These are phyloP conservation scores for Rubia tinctorum DNA, from an alignment of 305 asterid species.

Conservation along the genomic window DNA sequence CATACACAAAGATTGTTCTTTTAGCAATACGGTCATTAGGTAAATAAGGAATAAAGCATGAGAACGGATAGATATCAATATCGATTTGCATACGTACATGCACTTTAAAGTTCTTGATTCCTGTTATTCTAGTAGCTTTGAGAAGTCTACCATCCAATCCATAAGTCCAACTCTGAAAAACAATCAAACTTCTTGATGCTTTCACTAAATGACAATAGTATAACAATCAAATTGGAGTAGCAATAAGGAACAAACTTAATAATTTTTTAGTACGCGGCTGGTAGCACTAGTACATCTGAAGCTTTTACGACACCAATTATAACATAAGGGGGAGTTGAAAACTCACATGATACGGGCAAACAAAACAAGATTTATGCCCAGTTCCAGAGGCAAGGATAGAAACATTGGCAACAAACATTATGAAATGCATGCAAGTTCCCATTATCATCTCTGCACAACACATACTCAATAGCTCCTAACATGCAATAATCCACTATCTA, in stretches of 20 bases:
- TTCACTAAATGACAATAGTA: background rate
- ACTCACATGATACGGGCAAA: constrained; percentile 95
- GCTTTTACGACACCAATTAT: background rate
- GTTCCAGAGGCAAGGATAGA: constrained; percentile 68
- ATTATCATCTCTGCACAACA: constrained; percentile 66
- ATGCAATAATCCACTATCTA: constrained; percentile 33
- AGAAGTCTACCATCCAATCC: constrained; percentile 73
- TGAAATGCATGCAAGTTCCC: constrained; percentile 72
- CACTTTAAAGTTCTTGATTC: constrained; percentile 74
- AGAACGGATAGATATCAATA: constrained; percentile 10
- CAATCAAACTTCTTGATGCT: background rate
- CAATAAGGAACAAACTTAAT: background rate
- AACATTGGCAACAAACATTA: constrained; percentile 90
- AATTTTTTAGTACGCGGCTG: background rate
- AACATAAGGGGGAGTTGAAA: constrained; percentile 1
- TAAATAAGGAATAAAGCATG: constrained; percentile 5
- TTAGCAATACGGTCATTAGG: constrained; percentile 3
- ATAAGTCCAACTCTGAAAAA: constrained; percentile 81
- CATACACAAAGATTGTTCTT: constrained; percentile 22
- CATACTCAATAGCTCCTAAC: constrained; percentile 75
- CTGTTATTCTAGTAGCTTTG: constrained; percentile 67
- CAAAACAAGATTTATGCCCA: constrained; percentile 69
- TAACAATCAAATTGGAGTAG: too few relatives aligned
- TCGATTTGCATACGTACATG: constrained; percentile 40
- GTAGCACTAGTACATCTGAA: background rate